Conservation (phyloP, 768 basidiomycete genomes). For the Termitomyces sp. region DNA sequence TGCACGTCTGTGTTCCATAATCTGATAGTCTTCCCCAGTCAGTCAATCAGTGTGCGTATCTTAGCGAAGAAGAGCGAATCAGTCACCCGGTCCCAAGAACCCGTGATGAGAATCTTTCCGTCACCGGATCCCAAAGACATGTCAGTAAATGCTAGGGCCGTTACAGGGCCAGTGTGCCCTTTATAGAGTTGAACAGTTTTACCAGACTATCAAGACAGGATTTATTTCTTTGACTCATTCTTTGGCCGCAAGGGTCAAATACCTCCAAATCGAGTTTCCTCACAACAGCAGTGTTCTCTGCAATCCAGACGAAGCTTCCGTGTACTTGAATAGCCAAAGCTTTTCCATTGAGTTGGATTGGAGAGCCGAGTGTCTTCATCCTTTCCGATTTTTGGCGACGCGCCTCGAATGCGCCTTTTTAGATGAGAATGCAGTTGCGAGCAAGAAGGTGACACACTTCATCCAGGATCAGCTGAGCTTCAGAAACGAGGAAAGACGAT, state of each 20-base stretch:
- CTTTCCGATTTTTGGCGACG: slow-evolving; percentile 67
- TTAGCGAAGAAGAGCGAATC: neutral
- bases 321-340: slow-evolving; percentile 65
- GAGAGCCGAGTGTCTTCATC: slow-evolving; percentile 68
- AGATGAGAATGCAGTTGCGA: slow-evolving; percentile 4
- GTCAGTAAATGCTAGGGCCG: slow-evolving; percentile 67
- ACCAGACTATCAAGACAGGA: slow-evolving; percentile 54
- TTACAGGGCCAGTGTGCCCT: slow-evolving; percentile 89
- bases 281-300: slow-evolving; percentile 75
- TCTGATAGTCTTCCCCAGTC: slow-evolving; percentile 62
- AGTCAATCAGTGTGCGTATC: slow-evolving; percentile 5
- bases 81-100: slow-evolving; percentile 86
- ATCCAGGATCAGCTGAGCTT: slow-evolving; percentile 61
- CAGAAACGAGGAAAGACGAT: slow-evolving; percentile 64
- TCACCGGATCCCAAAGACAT: slow-evolving; percentile 30
- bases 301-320: slow-evolving; percentile 75
- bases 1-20: slow-evolving; percentile 78
- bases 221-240: neutral
- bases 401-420: slow-evolving; percentile 35
- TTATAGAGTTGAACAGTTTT: slow-evolving; percentile 69
- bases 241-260: slow-evolving; percentile 3
- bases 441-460: slow-evolving; percentile 34
- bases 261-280: slow-evolving; percentile 79
- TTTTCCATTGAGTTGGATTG: slow-evolving; percentile 72
- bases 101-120: slow-evolving; percentile 66